phyloP scores from a whole-genome alignment of 2,329 filamentous ascomycete genomes.

The Fusarium xylarioides region DNA sequence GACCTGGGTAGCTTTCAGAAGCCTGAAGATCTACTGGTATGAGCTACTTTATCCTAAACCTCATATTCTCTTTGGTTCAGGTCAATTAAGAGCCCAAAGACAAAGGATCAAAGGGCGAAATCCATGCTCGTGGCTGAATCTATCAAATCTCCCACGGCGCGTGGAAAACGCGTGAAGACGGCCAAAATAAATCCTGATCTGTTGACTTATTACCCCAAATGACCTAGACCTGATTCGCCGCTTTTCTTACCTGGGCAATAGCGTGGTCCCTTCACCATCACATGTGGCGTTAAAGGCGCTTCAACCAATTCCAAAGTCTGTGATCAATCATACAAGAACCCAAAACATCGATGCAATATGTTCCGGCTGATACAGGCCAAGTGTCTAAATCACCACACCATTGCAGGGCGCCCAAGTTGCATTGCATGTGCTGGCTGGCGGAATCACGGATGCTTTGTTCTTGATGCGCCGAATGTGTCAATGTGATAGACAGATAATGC shows the following conservation, averaged over 20 bases:
- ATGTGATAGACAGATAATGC: constrained; percentile 24
- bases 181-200: constrained; percentile 10
- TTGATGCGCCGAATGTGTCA: neutral
- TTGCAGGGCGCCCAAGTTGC: neutral
- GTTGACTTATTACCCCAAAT: constrained; percentile 31
- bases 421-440: constrained; percentile 31
- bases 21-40: neutral
- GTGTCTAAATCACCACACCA: neutral
- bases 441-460: constrained; percentile 1
- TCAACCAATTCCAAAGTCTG: constrained; percentile 29
- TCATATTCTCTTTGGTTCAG: neutral
- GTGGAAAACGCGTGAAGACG: constrained; percentile 23
- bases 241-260: constrained; percentile 19
- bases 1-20: constrained; percentile 5
- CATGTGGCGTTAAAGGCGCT: constrained; percentile 24
- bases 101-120: neutral
- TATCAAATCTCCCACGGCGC: constrained; percentile 31
- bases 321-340: neutral
- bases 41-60: neutral
- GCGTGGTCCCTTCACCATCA: constrained; percentile 4
- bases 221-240: constrained; percentile 18
- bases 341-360: neutral
- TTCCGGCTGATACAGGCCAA: constrained; percentile 4
- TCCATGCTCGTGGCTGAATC: constrained; percentile 3
- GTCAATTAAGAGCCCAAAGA: neutral